Evolutionary conservation across 2,329 filamentous ascomycete species (phyloP).

Genomic region (Sarocladiaceae sp.): DNA sequence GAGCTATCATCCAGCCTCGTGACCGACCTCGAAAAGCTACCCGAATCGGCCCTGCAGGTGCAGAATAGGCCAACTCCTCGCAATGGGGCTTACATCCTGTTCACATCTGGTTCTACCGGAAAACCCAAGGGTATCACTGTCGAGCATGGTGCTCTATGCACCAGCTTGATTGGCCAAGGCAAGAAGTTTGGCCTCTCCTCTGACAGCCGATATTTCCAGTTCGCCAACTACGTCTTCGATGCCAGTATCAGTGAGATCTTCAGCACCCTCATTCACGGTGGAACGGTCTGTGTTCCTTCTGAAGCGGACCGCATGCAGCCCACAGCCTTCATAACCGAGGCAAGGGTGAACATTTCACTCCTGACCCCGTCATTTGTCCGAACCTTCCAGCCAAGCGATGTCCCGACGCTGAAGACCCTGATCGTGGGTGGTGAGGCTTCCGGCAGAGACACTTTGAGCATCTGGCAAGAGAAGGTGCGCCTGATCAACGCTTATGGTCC

Average conservation of each 20-base stretch:
- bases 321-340: constrained; percentile 9
- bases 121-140: too few relatives aligned
- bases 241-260: constrained; percentile 39
- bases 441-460: constrained; percentile 21
- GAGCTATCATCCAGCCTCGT: too few relatives aligned
- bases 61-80: too few relatives aligned
- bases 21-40: too few relatives aligned
- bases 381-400: constrained; percentile 9
- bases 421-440: constrained; percentile 21
- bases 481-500: constrained; percentile 34
- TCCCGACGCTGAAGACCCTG: constrained; percentile 13
- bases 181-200: too few relatives aligned
- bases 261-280: constrained; percentile 33
- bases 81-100: too few relatives aligned
- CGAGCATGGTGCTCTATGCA: too few relatives aligned
- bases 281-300: constrained; percentile 31
- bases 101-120: too few relatives aligned
- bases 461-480: constrained; percentile 19
- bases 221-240: constrained; percentile 42
- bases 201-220: constrained; percentile 33
- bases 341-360: constrained; percentile 9
- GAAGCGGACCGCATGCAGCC: constrained; percentile 25
- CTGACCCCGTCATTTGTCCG: constrained; percentile 9
- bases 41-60: too few relatives aligned
- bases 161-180: too few relatives aligned